Percentiles rank a stretch among this genome's conserved stretches.
Evolutionary conservation across 1,139 yeast species (phyloP).

Genomic region (Torulaspora pretoriensis): DNA sequence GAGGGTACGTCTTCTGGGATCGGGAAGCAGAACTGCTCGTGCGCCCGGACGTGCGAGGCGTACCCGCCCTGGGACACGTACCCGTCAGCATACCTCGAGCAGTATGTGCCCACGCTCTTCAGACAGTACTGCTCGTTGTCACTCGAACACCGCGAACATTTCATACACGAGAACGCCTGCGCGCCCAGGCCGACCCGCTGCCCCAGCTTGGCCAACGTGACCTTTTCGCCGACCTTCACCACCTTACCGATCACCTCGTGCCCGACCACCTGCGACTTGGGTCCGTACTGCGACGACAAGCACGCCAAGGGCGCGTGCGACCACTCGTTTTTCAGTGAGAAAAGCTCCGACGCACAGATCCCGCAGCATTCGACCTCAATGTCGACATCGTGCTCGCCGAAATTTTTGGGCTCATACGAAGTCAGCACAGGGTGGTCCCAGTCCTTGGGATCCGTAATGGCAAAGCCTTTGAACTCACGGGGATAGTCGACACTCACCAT

Average conservation of each 20-base stretch:
- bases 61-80: constrained; percentile 53
- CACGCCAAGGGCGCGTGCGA: constrained; percentile 37
- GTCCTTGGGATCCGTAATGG: constrained; percentile 41
- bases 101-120: constrained; percentile 43
- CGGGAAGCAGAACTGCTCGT: constrained; percentile 46
- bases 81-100: constrained; percentile 42
- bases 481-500: constrained; percentile 35
- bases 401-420: constrained; percentile 36
- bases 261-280: constrained; percentile 24
- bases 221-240: constrained; percentile 41
- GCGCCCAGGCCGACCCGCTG: constrained; percentile 55
- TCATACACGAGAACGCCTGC: constrained; percentile 43
- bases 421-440: constrained; percentile 44
- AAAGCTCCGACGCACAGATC: constrained; percentile 49
- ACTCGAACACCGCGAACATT: constrained; percentile 44
- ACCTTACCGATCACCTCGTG: constrained; percentile 47
- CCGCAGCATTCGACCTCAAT: constrained; percentile 46
- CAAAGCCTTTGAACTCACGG: constrained; percentile 44
- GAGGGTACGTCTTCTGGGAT: constrained; percentile 46
- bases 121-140: constrained; percentile 49
- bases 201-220: constrained; percentile 40
- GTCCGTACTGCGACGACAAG: constrained; percentile 17
- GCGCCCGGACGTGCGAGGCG: constrained; percentile 47
- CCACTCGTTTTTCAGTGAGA: constrained; percentile 37
- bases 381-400: constrained; percentile 37